Evolutionary conservation across 352 stramenopile genomes (phyloP), one percentile per base, ranked within the genome.

Genomic region (Globisporangium nagaii): DNA sequence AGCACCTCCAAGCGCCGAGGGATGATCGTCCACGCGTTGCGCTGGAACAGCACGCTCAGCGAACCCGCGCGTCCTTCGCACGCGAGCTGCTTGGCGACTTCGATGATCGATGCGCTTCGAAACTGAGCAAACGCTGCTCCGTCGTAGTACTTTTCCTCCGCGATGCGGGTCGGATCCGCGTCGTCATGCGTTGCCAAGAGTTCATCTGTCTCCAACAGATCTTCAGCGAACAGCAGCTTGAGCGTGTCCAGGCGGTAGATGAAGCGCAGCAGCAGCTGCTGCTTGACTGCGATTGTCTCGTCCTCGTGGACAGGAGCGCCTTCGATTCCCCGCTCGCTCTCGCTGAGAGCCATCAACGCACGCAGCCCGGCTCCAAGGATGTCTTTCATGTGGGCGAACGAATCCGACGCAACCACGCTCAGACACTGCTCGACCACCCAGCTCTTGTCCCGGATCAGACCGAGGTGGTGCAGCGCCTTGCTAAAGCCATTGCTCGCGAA

Each of bases 371-470:
- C 42, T 10, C 70, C 58, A n/a, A 90, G 53, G 13, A 90, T 61
- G 17, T 75, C 74, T 24, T 79, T 84, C 78, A 88, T 88, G n/a
- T 71, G 63, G 3, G 53, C 43, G 2, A 68, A 67, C 8, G 73
- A 86, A 39, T 74, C 65, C 5, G 70, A 55, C 0, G 63, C 57
- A 30, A 88, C 44, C 2, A 73, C 31, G 10, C 53, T 27, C 12
- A 84, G 53, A 41, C 75, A 85, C 49, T 88, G 59, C 8, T 59
- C 35, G n/a, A 75, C 46, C 2, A 83, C 61, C 80, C 80, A 90
- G 17, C 54, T 28, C 24, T 71, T 72, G 54, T 87, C 68, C 7
- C 64, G 58, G 13, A 80, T 62, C 1, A 66, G 55, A 2, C 65
- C 63, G 46, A 90, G 56, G 46, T 84, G 70, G 17, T 66, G 30